Conservation (phyloP, 2,329 filamentous ascomycete genomes). For the Zelopaecilomyces penicillatus region DNA sequence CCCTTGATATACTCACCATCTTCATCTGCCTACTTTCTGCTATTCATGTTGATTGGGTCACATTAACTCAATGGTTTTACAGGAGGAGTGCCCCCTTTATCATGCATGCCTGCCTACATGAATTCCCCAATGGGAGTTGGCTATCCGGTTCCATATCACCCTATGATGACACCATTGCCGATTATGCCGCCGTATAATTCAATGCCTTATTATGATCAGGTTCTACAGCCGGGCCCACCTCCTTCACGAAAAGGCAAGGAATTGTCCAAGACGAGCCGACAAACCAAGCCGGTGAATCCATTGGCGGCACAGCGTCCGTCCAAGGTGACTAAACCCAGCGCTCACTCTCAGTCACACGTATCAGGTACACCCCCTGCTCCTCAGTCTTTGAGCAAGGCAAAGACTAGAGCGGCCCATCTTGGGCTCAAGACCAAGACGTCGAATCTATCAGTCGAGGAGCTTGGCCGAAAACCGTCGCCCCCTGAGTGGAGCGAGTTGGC, state of each 20-base stretch:
- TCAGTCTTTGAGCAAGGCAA: background rate
- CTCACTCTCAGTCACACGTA: too few species aligned
- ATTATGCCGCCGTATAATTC: background rate
- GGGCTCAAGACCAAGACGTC: background rate
- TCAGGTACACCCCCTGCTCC: too few species aligned
- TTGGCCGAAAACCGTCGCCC: background rate
- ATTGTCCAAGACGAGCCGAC: too few species aligned
- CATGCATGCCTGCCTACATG: too few species aligned
- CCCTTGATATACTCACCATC: too few species aligned
- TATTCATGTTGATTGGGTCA: too few species aligned
- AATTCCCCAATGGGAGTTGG: background rate
- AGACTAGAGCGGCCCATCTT: background rate
- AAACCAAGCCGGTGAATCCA: background rate
- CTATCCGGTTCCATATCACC: background rate
- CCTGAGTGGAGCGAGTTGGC: background rate
- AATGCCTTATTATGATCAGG: too few species aligned
- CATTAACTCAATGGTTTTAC: too few species aligned
- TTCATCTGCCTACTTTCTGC: too few species aligned
- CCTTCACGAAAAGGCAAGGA: too few species aligned
- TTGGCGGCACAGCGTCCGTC: background rate
- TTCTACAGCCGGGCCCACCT: too few species aligned
- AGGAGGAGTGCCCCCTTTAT: too few species aligned
- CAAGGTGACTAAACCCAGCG: slow-evolving; percentile 4
- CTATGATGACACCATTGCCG: background rate
- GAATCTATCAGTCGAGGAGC: background rate